phyloP scores from a whole-genome alignment of 495 filamentous ascomycete genomes.

The Amphirosellinia nigrospora region DNA sequence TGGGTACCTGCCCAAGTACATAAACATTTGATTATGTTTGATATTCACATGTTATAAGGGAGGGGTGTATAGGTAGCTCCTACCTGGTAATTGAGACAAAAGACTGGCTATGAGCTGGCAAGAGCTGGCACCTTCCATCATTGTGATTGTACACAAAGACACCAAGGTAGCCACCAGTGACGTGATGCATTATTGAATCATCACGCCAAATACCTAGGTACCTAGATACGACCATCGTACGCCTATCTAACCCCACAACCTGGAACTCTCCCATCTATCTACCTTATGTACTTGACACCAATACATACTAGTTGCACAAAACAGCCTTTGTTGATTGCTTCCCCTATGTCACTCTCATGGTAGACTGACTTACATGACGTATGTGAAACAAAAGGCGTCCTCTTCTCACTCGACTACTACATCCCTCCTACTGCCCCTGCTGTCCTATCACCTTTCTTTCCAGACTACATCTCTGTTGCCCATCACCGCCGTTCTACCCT shows the following conservation, averaged over 20 bases:
- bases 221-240: neutral
- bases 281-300: no score
- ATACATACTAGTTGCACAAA: neutral
- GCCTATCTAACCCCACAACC: neutral
- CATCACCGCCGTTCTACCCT: neutral
- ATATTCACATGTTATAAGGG: neutral
- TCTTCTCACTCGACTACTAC: neutral
- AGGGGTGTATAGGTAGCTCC: neutral
- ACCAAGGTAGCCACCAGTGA: conserved; percentile 9
- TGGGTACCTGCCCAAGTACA: neutral
- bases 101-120: neutral
- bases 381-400: conserved; percentile 15
- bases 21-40: no score
- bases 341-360: neutral
- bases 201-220: no score
- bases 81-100: neutral
- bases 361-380: conserved; percentile 13
- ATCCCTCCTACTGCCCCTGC: neutral
- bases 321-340: conserved; percentile 14
- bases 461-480: neutral
- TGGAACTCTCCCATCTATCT: neutral
- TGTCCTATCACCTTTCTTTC: neutral
- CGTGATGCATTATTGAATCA: conserved; percentile 26
- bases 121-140: conserved; percentile 8
- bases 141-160: neutral